Percentiles rank a stretch among this genome's conserved stretches.
phyloP scores from a whole-genome alignment of 371 early-diverging fungal species.

The Zychaea mexicana region DNA sequence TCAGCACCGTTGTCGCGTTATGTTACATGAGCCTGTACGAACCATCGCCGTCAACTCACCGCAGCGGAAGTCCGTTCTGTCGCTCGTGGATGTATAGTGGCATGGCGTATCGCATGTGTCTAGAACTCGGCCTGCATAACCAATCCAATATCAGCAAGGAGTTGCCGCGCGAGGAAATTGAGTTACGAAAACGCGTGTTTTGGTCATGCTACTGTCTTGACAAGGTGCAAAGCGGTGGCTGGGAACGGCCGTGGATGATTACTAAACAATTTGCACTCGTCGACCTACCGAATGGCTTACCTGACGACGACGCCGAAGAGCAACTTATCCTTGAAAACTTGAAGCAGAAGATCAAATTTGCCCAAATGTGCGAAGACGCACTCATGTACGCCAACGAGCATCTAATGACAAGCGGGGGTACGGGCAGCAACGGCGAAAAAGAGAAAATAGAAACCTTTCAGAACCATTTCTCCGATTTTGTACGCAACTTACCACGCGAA shows the following conservation, averaged over 20 bases:
- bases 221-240: constrained; percentile 30
- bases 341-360: constrained; percentile 2
- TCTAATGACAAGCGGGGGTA: background rate
- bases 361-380: constrained; percentile 10
- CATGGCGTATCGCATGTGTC: constrained; percentile 48
- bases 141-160: constrained; percentile 13
- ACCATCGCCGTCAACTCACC: constrained; percentile 18
- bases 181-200: constrained; percentile 27
- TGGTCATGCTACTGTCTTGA: constrained; percentile 41
- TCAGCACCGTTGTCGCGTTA: constrained; percentile 42
- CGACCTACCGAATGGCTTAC: background rate
- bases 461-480: constrained; percentile 7
- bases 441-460: constrained; percentile 3
- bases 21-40: constrained; percentile 38
- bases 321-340: constrained; percentile 5
- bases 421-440: background rate
- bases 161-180: constrained; percentile 15
- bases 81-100: constrained; percentile 47
- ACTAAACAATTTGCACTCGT: constrained; percentile 11
- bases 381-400: background rate
- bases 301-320: constrained; percentile 16
- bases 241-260: constrained; percentile 43
- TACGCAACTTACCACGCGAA: constrained; percentile 22
- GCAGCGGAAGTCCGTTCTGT: constrained; percentile 16
- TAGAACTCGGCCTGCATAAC: constrained; percentile 48